A percentile compares a stretch with the other conserved stretches of the same genome.
These are phyloP conservation scores for Schizochytrium sp. DNA, from an alignment of 108 stramenopile species.

Conservation along the genomic window DNA sequence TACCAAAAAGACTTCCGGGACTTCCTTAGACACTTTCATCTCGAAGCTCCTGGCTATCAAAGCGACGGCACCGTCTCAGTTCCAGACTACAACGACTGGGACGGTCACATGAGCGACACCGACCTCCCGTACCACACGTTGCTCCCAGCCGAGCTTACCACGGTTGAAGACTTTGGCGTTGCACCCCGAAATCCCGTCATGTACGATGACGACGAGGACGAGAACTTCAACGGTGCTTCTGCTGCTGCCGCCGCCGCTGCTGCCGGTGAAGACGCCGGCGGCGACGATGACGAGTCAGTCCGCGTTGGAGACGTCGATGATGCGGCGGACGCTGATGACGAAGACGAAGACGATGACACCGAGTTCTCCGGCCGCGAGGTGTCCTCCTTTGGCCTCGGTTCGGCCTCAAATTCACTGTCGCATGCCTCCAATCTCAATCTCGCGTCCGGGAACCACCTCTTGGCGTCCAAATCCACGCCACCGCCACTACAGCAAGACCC, in stretches of 20 bases:
- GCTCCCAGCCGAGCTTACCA: too few species aligned
- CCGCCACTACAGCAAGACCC: not conserved
- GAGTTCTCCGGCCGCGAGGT: not conserved
- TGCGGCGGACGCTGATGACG: not conserved
- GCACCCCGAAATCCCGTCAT: too few species aligned
- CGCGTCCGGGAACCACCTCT: not conserved
- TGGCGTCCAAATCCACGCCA: not conserved
- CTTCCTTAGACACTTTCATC: not conserved
- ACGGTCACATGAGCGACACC: not conserved
- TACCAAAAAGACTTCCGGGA: not conserved
- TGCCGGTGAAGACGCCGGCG: too few species aligned
- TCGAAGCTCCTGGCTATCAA: not conserved
- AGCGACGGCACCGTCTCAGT: not conserved
- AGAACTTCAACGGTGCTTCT: too few species aligned
- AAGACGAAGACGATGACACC: not conserved
- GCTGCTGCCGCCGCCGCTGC: too few species aligned
- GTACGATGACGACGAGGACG: too few species aligned
- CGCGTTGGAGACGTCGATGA: too few species aligned
- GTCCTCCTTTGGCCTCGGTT: not conserved
- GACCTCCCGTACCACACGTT: not conserved
- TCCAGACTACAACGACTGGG: not conserved
- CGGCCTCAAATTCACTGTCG: not conserved
- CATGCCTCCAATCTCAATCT: not conserved
- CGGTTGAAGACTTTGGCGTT: too few species aligned
- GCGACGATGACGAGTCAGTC: too few species aligned